These are phyloP conservation scores for Alternaria arbusti DNA, from an alignment of 2,329 filamentous ascomycete genomes.

Conservation along the genomic window DNA sequence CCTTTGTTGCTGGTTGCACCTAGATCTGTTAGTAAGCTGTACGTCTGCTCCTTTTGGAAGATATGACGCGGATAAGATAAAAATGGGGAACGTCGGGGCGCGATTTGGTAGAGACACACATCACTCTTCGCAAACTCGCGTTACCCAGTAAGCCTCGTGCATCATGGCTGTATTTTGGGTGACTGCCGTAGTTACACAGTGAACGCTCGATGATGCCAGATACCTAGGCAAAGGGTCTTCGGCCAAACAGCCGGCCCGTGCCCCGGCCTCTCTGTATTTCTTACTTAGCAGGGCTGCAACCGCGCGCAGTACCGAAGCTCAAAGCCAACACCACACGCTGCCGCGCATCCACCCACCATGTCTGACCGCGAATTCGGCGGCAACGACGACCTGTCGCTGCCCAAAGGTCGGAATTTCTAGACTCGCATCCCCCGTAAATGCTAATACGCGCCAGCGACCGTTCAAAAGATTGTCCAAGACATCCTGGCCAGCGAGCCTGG, in stretches of 20 bases:
- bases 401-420: conserved; percentile 42
- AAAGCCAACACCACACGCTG: conserved; percentile 9
- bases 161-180: background rate
- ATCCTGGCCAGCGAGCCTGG: conserved; percentile 81
- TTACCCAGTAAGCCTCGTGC: background rate
- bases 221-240: conserved; percentile 7
- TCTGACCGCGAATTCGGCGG: conserved; percentile 53
- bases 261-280: conserved; percentile 5
- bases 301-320: conserved; percentile 5
- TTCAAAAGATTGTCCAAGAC: conserved; percentile 88
- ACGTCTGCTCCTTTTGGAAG: background rate
- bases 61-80: conserved; percentile 3
- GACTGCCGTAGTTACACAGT: background rate
- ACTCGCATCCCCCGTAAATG: background rate
- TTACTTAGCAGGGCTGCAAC: conserved; percentile 8
- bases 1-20: background rate
- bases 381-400: conserved; percentile 52
- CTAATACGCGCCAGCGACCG: conserved; percentile 61
- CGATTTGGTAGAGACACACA: background rate
- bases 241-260: conserved; percentile 18
- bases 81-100: conserved; percentile 7
- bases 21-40: background rate
- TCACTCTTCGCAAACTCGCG: background rate
- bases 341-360: conserved; percentile 40
- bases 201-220: background rate